phyloP scores from a whole-genome alignment of 192 early-diverging fungal genomes.

The Mortierella antarctica region DNA sequence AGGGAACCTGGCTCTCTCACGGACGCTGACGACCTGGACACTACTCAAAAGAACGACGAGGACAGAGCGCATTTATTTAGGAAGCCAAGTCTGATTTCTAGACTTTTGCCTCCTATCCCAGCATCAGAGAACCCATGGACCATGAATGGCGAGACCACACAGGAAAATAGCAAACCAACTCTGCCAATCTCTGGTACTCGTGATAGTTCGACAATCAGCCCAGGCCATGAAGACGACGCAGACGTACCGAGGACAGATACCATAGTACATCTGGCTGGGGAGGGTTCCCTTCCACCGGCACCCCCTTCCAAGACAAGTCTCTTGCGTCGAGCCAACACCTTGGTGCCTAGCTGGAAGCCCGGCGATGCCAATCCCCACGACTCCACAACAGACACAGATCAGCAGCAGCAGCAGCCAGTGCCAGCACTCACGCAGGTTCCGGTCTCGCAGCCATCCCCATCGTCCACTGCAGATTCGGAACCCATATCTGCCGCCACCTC shows the following conservation, averaged over 20 bases:
- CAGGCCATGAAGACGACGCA: too few species aligned
- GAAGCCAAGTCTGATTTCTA: conserved; percentile 20
- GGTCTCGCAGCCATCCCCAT: neutral
- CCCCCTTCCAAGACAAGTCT: conserved; percentile 40
- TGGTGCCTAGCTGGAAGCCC: neutral
- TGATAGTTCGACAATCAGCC: too few species aligned
- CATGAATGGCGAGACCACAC: neutral
- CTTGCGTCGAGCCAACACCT: conserved; percentile 14
- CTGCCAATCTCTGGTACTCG: too few species aligned
- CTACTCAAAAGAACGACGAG: neutral
- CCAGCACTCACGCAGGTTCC: neutral
- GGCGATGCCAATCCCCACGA: neutral
- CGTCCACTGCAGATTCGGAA: neutral
- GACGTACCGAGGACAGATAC: too few species aligned
- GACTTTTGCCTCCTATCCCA: conserved; percentile 38
- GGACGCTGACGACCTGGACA: neutral
- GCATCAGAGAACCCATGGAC: conserved; percentile 33
- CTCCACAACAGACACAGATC: neutral
- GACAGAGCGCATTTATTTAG: neutral
- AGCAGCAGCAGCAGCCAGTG: neutral
- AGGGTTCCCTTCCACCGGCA: conserved; percentile 2
- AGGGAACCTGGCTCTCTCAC: too few species aligned
- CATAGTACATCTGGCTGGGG: neutral
- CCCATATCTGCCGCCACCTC: conserved; percentile 5
- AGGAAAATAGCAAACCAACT: too few species aligned